These are phyloP conservation scores for Phytopythium chamaehyphon DNA, from an alignment of 352 stramenopile genomes.

Conservation along the genomic window DNA sequence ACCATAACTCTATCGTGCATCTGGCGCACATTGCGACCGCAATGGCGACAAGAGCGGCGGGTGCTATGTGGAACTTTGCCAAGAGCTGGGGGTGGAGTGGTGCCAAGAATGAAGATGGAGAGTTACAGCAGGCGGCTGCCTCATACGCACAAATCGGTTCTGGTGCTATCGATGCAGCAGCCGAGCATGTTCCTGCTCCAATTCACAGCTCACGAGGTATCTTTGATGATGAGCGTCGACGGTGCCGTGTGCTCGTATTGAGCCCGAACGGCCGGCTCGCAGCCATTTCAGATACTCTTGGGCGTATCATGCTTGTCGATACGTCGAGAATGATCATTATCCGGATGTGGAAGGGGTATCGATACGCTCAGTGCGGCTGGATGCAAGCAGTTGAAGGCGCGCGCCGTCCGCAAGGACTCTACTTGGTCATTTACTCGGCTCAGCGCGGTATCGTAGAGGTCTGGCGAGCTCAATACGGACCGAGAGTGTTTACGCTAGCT, in stretches of 20 bases:
- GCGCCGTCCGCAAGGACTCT: conserved; percentile 45
- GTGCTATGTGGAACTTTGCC: conserved; percentile 79
- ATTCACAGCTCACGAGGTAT: conserved; percentile 46
- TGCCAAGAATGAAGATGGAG: conserved; percentile 5
- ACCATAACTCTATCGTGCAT: conserved; percentile 86
- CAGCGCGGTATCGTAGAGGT: conserved; percentile 82
- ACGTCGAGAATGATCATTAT: conserved; percentile 78
- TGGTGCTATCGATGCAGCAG: conserved; percentile 41
- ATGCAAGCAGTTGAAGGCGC: conserved; percentile 67
- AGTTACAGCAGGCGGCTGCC: conserved; percentile 11
- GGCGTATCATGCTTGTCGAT: conserved; percentile 72
- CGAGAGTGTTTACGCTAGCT: conserved; percentile 66
- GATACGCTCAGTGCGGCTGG: conserved; percentile 76
- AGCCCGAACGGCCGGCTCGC: conserved; percentile 67
- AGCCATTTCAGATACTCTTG: conserved; percentile 70
- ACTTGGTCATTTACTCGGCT: conserved; percentile 83
- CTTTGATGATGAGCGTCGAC: conserved; percentile 54
- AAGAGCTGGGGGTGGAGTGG: conserved; percentile 74
- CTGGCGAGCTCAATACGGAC: conserved; percentile 73
- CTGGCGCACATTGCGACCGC: conserved; percentile 81
- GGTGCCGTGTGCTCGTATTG: conserved; percentile 55
- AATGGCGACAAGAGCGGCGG: conserved; percentile 68
- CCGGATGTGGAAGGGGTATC: conserved; percentile 87
- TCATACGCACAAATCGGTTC: conserved; percentile 22
- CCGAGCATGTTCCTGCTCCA: conserved; percentile 69